A percentile compares a stretch with the other conserved stretches of the same genome.
phyloP scores from a whole-genome alignment of 805 yeast genomes.

The Tetrapisispora fleetii region DNA sequence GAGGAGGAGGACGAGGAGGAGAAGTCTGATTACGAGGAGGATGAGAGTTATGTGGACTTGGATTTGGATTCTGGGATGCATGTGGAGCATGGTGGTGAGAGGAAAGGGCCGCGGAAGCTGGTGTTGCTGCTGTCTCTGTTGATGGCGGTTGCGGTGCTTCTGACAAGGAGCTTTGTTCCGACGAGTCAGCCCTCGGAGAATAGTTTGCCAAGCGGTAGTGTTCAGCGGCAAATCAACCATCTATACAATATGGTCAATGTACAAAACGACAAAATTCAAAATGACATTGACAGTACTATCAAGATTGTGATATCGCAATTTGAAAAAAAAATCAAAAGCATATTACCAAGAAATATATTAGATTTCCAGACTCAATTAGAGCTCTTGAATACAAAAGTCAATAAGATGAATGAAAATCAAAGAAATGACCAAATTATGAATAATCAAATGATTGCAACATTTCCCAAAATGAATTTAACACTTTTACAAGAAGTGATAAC shows the following conservation, averaged over 20 bases:
- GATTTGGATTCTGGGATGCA: too few species aligned
- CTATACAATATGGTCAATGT: conserved; percentile 20
- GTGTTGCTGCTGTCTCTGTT: not conserved
- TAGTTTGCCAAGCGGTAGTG: conserved; percentile 1
- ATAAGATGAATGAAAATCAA: conserved; percentile 6
- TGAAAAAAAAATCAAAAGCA: conserved; percentile 24
- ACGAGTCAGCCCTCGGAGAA: conserved; percentile 4
- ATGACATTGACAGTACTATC: conserved; percentile 23
- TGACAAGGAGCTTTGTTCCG: not conserved
- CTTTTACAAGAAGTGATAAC: conserved; percentile 14
- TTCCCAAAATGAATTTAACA: conserved; percentile 17
- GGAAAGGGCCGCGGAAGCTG: not conserved
- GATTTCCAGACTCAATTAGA: conserved; percentile 17
- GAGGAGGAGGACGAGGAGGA: conserved; percentile 8
- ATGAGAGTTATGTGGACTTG: not conserved
- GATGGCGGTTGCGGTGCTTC: not conserved
- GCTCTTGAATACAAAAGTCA: conserved; percentile 14
- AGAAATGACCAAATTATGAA: not conserved
- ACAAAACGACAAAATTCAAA: conserved; percentile 16
- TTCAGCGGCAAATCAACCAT: conserved; percentile 24
- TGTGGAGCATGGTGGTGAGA: too few species aligned
- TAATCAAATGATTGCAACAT: not conserved
- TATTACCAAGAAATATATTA: conserved; percentile 21
- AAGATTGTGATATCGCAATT: conserved; percentile 24
- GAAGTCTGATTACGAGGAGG: conserved; percentile 1